phyloP scores from a whole-genome alignment of 1,139 yeast genomes.

The Hanseniaspora sp. region DNA sequence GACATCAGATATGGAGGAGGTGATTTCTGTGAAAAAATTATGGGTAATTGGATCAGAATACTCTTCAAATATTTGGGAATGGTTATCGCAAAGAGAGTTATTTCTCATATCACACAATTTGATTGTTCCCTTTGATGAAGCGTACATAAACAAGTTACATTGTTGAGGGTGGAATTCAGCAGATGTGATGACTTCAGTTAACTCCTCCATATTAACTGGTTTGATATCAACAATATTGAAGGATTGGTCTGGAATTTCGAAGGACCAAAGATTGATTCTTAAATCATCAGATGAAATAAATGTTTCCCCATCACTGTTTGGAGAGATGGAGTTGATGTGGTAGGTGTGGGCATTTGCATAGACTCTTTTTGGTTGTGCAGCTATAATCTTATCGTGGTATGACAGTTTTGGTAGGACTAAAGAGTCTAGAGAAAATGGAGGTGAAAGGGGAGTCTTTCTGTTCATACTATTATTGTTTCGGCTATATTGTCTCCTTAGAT shows the following conservation, averaged over 20 bases:
- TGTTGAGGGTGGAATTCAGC: conserved; percentile 92
- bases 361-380: conserved; percentile 86
- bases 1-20: conserved; percentile 88
- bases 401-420: conserved; percentile 79
- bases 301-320: conserved; percentile 93
- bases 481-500: conserved; percentile 18
- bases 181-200: conserved; percentile 95
- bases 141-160: conserved; percentile 91
- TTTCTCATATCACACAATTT: conserved; percentile 95
- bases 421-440: conserved; percentile 21
- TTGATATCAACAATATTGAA: conserved; percentile 95
- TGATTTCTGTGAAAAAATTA: conserved; percentile 93
- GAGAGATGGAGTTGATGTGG: conserved; percentile 90
- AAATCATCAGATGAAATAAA: conserved; percentile 88
- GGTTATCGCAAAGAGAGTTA: conserved; percentile 85
- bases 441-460: conserved; percentile 22
- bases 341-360: conserved; percentile 96
- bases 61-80: conserved; percentile 83
- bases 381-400: conserved; percentile 85
- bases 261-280: conserved; percentile 90
- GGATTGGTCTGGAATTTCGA: conserved; percentile 87
- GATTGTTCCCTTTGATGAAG: conserved; percentile 93
- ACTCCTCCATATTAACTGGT: conserved; percentile 97
- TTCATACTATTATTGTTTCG: conserved; percentile 19
- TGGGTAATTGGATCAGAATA: conserved; percentile 86